Conservation (phyloP, 176 grass and related monocot species). For the Zizania latifolia region DNA sequence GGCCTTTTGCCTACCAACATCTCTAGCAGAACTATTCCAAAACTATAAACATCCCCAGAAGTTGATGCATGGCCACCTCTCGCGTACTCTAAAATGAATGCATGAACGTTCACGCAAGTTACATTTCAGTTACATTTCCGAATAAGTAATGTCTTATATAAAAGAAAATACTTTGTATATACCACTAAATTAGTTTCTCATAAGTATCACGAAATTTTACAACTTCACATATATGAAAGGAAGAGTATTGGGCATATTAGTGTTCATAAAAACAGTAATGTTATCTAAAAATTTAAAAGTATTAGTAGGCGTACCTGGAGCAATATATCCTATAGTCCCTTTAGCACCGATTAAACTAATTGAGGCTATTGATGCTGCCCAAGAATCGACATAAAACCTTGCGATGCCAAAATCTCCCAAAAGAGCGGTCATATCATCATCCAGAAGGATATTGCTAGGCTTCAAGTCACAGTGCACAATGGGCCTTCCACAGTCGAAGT, state of each 20-base stretch:
- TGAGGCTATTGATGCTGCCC: not conserved
- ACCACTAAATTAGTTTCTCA: too few species aligned
- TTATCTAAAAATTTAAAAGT: too few species aligned
- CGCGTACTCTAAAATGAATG: not conserved
- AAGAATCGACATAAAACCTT: not conserved
- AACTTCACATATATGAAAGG: too few species aligned
- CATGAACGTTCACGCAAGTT: too few species aligned
- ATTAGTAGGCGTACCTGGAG: not conserved
- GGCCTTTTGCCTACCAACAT: not conserved
- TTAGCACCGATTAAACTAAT: not conserved
- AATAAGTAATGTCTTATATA: too few species aligned
- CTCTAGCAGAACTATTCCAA: not conserved
- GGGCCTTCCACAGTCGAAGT: not conserved
- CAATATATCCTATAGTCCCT: slow-evolving; percentile 47
- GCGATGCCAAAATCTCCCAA: slow-evolving; percentile 49
- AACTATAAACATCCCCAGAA: not conserved
- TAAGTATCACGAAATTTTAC: too few species aligned
- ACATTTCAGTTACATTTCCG: too few species aligned
- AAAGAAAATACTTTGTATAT: too few species aligned
- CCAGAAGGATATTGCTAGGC: slow-evolving; percentile 36
- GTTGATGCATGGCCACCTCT: not conserved
- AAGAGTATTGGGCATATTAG: too few species aligned
- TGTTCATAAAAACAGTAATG: too few species aligned
- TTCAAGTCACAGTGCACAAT: slow-evolving; percentile 47
- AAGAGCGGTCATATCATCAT: slow-evolving; percentile 36